Evolutionary conservation across 305 asterid species (phyloP).

Genomic region (Andrographis paniculata): DNA sequence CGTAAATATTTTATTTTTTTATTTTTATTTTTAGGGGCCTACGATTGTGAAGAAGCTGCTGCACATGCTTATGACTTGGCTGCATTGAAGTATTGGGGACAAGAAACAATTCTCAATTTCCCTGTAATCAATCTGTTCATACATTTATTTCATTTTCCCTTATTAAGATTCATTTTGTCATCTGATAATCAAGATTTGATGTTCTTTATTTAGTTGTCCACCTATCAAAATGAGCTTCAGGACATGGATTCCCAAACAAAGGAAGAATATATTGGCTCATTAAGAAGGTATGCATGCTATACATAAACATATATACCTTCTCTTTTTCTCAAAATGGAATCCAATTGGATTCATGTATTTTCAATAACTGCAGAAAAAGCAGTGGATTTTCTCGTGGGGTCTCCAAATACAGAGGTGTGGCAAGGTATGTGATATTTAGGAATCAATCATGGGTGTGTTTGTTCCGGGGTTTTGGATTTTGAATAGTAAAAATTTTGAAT

Average conservation of each 20-base stretch:
- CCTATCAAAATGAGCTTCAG: slow-evolving; percentile 56
- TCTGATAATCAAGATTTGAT: not conserved
- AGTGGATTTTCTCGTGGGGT: slow-evolving; percentile 98
- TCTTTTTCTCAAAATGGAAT: too few relatives aligned
- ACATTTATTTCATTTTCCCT: not conserved
- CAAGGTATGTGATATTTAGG: slow-evolving; percentile 49
- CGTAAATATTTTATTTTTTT: not conserved
- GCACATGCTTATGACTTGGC: slow-evolving; percentile 98
- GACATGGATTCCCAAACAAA: slow-evolving; percentile 76
- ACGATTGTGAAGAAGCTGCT: slow-evolving; percentile 83
- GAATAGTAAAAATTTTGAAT: too few relatives aligned
- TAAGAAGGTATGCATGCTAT: slow-evolving; percentile 59
- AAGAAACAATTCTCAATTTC: slow-evolving; percentile 67
- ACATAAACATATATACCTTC: too few relatives aligned
- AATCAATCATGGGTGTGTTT: too few relatives aligned
- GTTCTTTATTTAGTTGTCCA: slow-evolving; percentile 27
- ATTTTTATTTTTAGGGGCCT: slow-evolving; percentile 53
- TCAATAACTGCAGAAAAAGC: slow-evolving; percentile 54
- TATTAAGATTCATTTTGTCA: not conserved
- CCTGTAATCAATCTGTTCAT: slow-evolving; percentile 36
- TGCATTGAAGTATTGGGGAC: slow-evolving; percentile 93
- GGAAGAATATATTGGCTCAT: slow-evolving; percentile 81
- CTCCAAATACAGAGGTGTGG: slow-evolving; percentile 92
- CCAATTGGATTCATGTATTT: not conserved
- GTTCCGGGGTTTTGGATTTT: too few relatives aligned